Evolutionary conservation across 2,329 filamentous ascomycete species (phyloP).

Genomic region (Lachnellula subtilissima): DNA sequence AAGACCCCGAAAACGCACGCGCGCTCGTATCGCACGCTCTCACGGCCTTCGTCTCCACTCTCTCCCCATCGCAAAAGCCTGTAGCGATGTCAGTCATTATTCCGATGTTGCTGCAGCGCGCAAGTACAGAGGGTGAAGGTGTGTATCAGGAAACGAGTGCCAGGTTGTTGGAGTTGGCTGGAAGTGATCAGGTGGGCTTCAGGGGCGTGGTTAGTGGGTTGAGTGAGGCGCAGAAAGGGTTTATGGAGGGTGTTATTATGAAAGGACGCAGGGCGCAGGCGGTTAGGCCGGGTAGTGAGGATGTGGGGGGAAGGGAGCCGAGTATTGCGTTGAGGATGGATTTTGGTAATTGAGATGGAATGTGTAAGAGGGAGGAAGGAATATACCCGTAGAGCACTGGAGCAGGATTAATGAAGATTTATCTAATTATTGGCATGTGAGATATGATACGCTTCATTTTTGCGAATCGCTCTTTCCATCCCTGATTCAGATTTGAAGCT

Average conservation of each 20-base stretch:
- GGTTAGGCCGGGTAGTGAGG: slow-evolving; percentile 36
- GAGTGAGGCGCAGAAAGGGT: slow-evolving; percentile 62
- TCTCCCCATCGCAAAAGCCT: slow-evolving; percentile 43
- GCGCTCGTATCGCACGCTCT: slow-evolving; percentile 68
- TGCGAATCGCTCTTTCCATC: not conserved
- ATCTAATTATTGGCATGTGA: not conserved
- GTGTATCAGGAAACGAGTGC: slow-evolving; percentile 68
- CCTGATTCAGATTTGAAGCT: no score
- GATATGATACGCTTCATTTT: not conserved
- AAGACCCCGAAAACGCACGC: slow-evolving; percentile 76
- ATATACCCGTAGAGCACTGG: not conserved
- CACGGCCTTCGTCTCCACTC: slow-evolving; percentile 59
- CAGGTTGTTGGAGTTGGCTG: slow-evolving; percentile 75
- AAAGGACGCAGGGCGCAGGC: slow-evolving; percentile 48
- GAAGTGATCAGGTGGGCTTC: slow-evolving; percentile 68
- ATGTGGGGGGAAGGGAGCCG: slow-evolving; percentile 55
- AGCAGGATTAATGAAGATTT: not conserved
- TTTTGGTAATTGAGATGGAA: slow-evolving; percentile 54
- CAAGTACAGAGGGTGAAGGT: slow-evolving; percentile 55
- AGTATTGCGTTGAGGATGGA: slow-evolving; percentile 94
- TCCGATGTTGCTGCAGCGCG: slow-evolving; percentile 70
- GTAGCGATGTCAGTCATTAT: slow-evolving; percentile 72
- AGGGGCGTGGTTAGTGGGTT: slow-evolving; percentile 68
- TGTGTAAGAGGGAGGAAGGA: not conserved
- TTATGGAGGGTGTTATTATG: slow-evolving; percentile 78